A percentile compares a stretch with the other conserved stretches of the same genome.
phyloP scores from a whole-genome alignment of 2,329 filamentous ascomycete genomes.

The Corinectria fuckeliana region DNA sequence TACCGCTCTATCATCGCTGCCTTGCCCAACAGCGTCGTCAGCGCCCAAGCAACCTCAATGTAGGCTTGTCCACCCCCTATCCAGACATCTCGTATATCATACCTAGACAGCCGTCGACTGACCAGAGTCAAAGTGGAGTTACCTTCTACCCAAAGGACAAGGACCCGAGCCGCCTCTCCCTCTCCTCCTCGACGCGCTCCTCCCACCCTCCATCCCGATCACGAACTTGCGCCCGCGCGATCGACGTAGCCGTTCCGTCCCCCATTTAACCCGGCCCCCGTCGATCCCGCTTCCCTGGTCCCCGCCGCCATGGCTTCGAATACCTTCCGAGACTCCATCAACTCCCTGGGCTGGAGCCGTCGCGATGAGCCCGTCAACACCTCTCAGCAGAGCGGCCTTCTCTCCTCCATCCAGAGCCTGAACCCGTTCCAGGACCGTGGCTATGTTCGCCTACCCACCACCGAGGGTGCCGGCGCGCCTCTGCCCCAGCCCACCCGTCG shows the following conservation, averaged over 20 bases:
- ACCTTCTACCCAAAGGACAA: constrained; percentile 7
- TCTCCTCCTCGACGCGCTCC: constrained; percentile 16
- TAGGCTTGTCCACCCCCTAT: constrained; percentile 15
- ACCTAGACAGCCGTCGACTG: constrained; percentile 27
- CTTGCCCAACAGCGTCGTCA: constrained; percentile 30
- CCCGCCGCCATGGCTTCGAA: constrained; percentile 74
- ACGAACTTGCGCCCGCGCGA: constrained; percentile 29
- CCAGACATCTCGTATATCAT: constrained; percentile 30
- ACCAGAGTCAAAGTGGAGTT: constrained; percentile 24
- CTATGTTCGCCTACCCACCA: constrained; percentile 89
- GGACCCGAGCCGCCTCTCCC: background rate
- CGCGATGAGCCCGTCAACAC: constrained; percentile 81
- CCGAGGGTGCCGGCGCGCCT: constrained; percentile 82
- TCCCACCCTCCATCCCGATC: constrained; percentile 33
- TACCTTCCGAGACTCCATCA: constrained; percentile 93
- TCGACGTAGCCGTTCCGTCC: constrained; percentile 37
- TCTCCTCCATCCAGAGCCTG: constrained; percentile 81
- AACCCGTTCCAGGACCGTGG: constrained; percentile 89
- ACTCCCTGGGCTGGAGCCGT: constrained; percentile 92
- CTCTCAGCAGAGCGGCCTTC: constrained; percentile 70
- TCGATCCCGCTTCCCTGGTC: constrained; percentile 28
- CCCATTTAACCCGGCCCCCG: constrained; percentile 25
- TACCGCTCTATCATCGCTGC: constrained; percentile 17
- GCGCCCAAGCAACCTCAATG: constrained; percentile 12
- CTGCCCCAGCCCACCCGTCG: constrained; percentile 82